phyloP scores from a whole-genome alignment of 257 asterid genomes.

The Cynanchum wilfordii region DNA sequence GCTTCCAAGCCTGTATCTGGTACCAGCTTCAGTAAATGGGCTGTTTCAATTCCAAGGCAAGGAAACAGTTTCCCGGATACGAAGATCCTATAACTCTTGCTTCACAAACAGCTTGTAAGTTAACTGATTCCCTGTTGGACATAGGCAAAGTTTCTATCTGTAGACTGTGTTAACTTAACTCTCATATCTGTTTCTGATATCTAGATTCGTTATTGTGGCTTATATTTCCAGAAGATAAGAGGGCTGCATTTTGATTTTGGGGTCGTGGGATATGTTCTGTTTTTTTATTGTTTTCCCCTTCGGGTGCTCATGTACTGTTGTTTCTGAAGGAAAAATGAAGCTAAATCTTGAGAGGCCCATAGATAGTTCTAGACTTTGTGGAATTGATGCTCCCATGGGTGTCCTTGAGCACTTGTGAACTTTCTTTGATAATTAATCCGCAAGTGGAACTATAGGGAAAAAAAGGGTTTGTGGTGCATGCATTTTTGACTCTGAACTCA shows the following conservation, averaged over 20 bases:
- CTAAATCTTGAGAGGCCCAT: neutral
- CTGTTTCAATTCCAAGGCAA: conserved; percentile 73
- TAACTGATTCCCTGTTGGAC: conserved; percentile 8
- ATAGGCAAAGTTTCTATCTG: neutral
- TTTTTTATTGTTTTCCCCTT: neutral
- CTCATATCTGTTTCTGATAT: neutral
- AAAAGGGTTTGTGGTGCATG: neutral
- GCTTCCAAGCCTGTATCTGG: conserved; percentile 27
- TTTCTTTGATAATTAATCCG: neutral
- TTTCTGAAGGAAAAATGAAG: neutral
- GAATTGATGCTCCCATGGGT: neutral
- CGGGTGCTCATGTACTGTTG: neutral
- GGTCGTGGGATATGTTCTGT: neutral
- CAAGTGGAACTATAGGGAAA: neutral
- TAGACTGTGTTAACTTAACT: neutral
- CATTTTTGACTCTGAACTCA: neutral
- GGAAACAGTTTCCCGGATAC: conserved; percentile 75
- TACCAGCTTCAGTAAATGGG: conserved; percentile 60
- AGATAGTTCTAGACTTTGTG: neutral
- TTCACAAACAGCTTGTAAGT: conserved; percentile 92
- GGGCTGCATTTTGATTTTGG: neutral
- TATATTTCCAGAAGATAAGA: neutral
- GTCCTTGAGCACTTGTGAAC: neutral
- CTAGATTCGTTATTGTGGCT: neutral
- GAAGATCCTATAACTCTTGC: conserved; percentile 86